Percentiles rank a stretch among this genome's conserved stretches.
Evolutionary conservation across 1,284 basidiomycete species (phyloP).

Genomic region (Butyriboletus appendiculatus): DNA sequence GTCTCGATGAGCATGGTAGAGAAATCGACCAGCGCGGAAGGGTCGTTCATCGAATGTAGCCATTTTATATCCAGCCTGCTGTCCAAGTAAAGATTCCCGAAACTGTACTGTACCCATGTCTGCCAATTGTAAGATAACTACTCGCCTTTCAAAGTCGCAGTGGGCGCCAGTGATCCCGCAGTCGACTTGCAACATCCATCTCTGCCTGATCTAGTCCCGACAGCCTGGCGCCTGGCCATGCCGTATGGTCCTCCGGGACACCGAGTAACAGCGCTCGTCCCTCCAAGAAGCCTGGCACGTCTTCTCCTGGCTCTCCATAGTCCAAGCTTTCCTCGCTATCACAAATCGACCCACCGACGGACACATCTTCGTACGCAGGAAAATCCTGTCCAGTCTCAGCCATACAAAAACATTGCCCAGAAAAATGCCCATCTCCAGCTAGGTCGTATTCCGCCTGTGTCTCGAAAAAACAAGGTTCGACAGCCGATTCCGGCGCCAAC

Average conservation of each 20-base stretch:
- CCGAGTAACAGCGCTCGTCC: conserved; percentile 47
- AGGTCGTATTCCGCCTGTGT: background rate
- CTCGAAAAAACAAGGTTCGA: background rate
- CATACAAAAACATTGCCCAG: background rate
- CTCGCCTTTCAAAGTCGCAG: conserved; percentile 39
- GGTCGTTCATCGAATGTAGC: conserved; percentile 30
- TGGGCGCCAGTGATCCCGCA: conserved; percentile 64
- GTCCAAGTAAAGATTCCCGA: background rate
- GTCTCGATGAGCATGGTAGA: conserved; percentile 26
- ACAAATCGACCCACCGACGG: background rate
- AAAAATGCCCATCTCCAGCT: background rate
- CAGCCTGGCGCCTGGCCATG: background rate
- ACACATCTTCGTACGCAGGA: background rate
- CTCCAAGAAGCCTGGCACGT: conserved; percentile 38
- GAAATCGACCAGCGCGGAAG: conserved; percentile 30
- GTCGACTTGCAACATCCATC: conserved; percentile 53
- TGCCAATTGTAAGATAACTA: background rate
- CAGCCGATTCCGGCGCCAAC: background rate
- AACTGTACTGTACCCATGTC: conserved; percentile 10
- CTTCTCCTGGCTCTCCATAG: conserved; percentile 4
- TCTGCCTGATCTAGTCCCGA: conserved; percentile 44
- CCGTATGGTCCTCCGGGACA: conserved; percentile 1
- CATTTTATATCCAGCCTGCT: conserved; percentile 9
- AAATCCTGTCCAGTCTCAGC: background rate
- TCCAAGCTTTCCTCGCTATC: background rate